Evolutionary conservation across 2,329 filamentous ascomycete species (phyloP).

Genomic region (Tricladium varicosporioides): DNA sequence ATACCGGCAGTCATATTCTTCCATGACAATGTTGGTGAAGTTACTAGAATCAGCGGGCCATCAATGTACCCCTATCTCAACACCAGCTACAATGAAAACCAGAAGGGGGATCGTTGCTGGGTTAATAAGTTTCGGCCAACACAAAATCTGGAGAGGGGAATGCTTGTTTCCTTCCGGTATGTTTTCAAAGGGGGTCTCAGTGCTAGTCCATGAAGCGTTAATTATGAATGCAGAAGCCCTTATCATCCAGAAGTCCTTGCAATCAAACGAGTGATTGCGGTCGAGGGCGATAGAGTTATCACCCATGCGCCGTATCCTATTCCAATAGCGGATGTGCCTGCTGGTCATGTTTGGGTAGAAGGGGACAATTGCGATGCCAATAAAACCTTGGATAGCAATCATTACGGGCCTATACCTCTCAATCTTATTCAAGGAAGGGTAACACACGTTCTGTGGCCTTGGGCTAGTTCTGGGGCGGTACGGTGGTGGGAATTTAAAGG

Average conservation of each 20-base stretch:
- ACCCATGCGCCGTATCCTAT: constrained; percentile 61
- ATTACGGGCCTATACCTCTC: constrained; percentile 80
- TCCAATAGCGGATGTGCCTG: constrained; percentile 63
- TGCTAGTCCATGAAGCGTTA: not conserved
- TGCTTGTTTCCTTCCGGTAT: constrained; percentile 71
- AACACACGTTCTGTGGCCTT: constrained; percentile 70
- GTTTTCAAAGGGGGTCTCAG: constrained; percentile 18
- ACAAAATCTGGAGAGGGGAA: constrained; percentile 62
- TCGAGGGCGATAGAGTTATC: constrained; percentile 75
- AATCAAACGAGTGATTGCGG: constrained; percentile 79
- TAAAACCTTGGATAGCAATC: constrained; percentile 79
- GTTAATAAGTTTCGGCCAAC: constrained; percentile 58
- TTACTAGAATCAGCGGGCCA: constrained; percentile 55
- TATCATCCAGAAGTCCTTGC: constrained; percentile 64
- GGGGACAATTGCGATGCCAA: constrained; percentile 66
- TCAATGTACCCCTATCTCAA: constrained; percentile 82
- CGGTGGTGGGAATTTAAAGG: constrained; percentile 52
- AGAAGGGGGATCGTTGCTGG: constrained; percentile 53
- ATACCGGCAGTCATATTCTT: constrained; percentile 60
- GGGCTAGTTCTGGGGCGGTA: constrained; percentile 54
- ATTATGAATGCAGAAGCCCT: constrained; percentile 57
- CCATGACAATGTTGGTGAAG: constrained; percentile 58
- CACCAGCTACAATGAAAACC: constrained; percentile 57
- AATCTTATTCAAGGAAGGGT: constrained; percentile 74
- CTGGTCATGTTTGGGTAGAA: constrained; percentile 91